Percentiles rank a stretch among this genome's conserved stretches.
These are phyloP conservation scores for Aeschynomene evenia DNA, from an alignment of 306 rosid genomes.

Conservation along the genomic window DNA sequence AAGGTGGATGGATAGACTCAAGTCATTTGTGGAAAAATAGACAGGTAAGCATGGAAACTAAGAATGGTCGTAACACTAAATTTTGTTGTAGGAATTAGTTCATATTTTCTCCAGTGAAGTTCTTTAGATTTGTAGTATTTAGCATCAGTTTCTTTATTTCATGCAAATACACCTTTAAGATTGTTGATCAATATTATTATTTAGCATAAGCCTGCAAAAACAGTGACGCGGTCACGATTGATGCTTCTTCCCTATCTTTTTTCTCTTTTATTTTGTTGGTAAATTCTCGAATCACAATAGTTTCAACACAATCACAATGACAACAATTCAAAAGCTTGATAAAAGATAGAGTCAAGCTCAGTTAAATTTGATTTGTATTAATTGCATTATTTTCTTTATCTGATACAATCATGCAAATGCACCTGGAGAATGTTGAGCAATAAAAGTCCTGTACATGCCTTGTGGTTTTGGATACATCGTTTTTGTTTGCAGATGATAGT, in stretches of 20 bases:
- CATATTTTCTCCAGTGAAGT: conserved; percentile 5
- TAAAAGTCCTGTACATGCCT: neutral
- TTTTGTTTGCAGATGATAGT: neutral
- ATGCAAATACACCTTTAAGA: conserved; percentile 13
- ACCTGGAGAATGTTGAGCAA: neutral
- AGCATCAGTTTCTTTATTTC: conserved; percentile 3
- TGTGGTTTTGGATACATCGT: neutral
- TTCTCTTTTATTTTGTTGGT: too few species aligned
- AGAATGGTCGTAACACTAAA: neutral
- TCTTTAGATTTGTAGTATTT: conserved; percentile 16
- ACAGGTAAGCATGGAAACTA: conserved; percentile 11
- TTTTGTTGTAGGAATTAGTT: conserved; percentile 27
- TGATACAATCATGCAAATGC: neutral
- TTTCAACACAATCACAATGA: too few species aligned
- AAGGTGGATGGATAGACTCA: conserved; percentile 59
- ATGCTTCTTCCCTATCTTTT: too few species aligned
- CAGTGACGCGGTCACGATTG: neutral
- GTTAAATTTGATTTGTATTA: neutral
- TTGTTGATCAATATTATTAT: neutral
- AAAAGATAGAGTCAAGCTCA: conserved; percentile 6
- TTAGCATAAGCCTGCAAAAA: neutral
- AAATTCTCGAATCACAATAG: too few species aligned
- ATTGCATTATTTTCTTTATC: neutral
- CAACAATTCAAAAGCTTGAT: neutral
- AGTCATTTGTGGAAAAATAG: conserved; percentile 58